Evolutionary conservation across 345 rosid genomes (phyloP), one percentile per base, ranked within the genome.

Genomic region (Aquilaria malaccensis): DNA sequence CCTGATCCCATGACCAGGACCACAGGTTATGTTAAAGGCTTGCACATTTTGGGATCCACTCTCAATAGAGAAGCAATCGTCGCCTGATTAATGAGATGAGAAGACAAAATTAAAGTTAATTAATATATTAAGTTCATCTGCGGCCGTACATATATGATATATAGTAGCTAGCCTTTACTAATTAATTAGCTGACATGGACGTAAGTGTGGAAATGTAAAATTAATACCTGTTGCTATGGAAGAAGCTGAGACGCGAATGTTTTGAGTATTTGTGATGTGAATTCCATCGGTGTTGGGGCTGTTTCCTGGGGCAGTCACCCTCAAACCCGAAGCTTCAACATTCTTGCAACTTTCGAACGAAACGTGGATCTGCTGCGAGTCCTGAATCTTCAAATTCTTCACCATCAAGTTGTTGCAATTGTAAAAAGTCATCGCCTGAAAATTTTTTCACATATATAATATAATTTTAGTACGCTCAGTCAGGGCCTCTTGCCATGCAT

Each of bases 231-330:
- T 87, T 57, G 82, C 84, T 13, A 89, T 80, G 55, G 61, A 52
- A n/a, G 76, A 78, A 41, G 60, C 65, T n/a, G 77, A 63, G 50
- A 92, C 74, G 14, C 45, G 75, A 62, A 89, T 92, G 66, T 89
- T 82, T 59, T 80, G 79, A 47, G 89, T 85, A 15, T 63, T 37
- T 0, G 93, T 76, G 64, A 89, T 69, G 65, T 92, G 97, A 67
- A 92, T 92, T 41, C 98, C 98, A 52, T 89, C 97, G 0, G 97
- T 92, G 76, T 92, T 92, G 5, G 98, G 98, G 67, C 95, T 87
- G 41, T 74, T 54, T 30, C 50, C 69, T 0, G 97, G 94, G 0
- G 94, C 80, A 9, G 78, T 79, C 3, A 92, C 74, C 10, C 1
- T 50, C 43, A 92, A 81, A 61, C 74, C 53, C 3, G 88, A 77